Evolutionary conservation across 495 filamentous ascomycete genomes (phyloP).

Genomic region (Physcia stellaris): DNA sequence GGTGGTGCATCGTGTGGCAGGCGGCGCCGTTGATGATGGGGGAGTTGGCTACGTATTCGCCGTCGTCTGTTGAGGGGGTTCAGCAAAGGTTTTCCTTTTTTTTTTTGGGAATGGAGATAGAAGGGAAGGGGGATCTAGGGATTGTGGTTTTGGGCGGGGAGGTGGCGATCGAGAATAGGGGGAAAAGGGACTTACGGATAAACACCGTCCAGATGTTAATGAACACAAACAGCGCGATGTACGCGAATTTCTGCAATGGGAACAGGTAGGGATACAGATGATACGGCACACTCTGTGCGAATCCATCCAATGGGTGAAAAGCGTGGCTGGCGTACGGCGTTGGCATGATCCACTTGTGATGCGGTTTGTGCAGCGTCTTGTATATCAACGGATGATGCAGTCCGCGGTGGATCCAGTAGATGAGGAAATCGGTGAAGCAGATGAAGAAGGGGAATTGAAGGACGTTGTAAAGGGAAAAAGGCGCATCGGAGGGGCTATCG

Average conservation of each 20-base stretch:
- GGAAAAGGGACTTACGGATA: slow-evolving; percentile 41
- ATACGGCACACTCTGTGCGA: slow-evolving; percentile 82
- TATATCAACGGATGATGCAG: slow-evolving; percentile 76
- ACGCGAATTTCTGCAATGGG: slow-evolving; percentile 83
- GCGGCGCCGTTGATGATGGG: slow-evolving; percentile 88
- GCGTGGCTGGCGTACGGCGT: slow-evolving; percentile 86
- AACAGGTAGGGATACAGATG: slow-evolving; percentile 90
- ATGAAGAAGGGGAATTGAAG: slow-evolving; percentile 89
- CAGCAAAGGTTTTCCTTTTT: too few relatives aligned
- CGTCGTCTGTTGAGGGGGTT: slow-evolving; percentile 45
- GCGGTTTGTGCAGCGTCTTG: slow-evolving; percentile 85
- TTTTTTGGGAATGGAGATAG: not conserved
- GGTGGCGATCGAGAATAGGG: too few relatives aligned
- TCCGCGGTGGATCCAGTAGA: slow-evolving; percentile 91
- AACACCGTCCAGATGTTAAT: slow-evolving; percentile 97
- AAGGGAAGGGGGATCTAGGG: not conserved
- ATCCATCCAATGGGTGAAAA: slow-evolving; percentile 93
- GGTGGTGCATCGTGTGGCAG: slow-evolving; percentile 91
- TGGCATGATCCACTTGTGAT: slow-evolving; percentile 99
- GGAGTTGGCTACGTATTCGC: slow-evolving; percentile 84
- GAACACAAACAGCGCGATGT: slow-evolving; percentile 74
- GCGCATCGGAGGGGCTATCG: slow-evolving; percentile 56
- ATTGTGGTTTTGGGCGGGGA: not conserved
- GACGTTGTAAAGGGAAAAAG: slow-evolving; percentile 62
- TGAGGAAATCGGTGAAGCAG: slow-evolving; percentile 79